Percentiles rank a stretch among this genome's conserved stretches.
Evolutionary conservation across 75 land plant species (phyloP).

Genomic region (Selaginella moellendorffii): DNA sequence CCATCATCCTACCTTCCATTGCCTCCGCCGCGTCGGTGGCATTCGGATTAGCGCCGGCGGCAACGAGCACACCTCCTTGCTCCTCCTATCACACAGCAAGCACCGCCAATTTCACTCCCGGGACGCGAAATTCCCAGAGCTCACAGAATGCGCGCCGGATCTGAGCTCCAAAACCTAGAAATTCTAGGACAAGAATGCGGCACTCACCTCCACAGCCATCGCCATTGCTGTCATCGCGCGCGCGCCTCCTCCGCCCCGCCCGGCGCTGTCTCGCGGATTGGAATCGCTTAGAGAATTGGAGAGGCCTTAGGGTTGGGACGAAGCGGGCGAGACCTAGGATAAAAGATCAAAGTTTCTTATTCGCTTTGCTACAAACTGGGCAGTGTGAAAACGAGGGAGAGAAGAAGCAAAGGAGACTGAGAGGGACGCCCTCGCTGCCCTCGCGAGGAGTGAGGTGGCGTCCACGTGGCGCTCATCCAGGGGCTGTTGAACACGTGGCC

Average conservation of each 20-base stretch:
- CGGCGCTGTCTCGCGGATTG: neutral
- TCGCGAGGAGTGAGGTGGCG: neutral
- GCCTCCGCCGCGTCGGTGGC: neutral
- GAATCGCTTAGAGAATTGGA: too few relatives aligned
- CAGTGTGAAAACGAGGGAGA: neutral
- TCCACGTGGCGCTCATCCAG: neutral
- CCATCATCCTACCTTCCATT: constrained; percentile 2
- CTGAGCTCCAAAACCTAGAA: neutral
- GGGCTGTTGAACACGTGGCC: neutral
- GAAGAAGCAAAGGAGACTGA: neutral
- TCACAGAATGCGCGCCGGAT: neutral
- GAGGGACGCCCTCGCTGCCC: neutral
- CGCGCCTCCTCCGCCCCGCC: neutral
- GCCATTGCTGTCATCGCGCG: constrained; percentile 5
- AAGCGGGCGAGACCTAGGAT: too few relatives aligned
- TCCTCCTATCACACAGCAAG: neutral
- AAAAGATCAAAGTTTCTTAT: too few relatives aligned
- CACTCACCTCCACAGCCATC: constrained; percentile 2
- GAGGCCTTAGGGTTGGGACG: too few relatives aligned
- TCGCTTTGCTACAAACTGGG: neutral
- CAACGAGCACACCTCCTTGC: constrained; percentile 1
- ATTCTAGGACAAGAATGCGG: neutral
- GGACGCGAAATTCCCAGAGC: neutral
- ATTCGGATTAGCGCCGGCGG: neutral
- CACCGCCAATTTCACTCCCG: neutral